Evolutionary conservation across 192 early-diverging fungal genomes (phyloP).

Genomic region (Coemansia sp.): DNA sequence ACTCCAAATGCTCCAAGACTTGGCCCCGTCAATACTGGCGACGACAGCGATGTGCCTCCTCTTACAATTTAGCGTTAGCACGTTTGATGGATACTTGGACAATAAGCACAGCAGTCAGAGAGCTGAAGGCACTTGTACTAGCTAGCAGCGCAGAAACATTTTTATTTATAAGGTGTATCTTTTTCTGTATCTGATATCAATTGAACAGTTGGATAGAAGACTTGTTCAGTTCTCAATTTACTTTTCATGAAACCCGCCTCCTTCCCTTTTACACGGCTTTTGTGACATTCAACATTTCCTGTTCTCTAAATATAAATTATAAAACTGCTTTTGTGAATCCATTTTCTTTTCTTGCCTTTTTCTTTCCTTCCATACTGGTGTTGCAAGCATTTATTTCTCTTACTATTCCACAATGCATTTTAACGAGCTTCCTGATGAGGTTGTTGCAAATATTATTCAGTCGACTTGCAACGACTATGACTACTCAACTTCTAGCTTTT

Average conservation of each 20-base stretch:
- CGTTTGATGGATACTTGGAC: not conserved
- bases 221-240: no score
- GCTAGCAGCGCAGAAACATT: not conserved
- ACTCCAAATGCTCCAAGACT: not conserved
- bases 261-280: no score
- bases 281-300: no score
- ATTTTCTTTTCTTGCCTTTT: not conserved
- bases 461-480: not conserved
- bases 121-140: no score
- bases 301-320: no score
- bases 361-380: not conserved
- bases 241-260: no score
- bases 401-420: not conserved
- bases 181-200: no score
- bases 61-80: not conserved
- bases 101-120: no score
- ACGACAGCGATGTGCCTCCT: constrained; percentile 4
- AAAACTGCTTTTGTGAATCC: no score
- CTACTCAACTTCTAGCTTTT: not conserved
- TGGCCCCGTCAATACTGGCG: constrained; percentile 1
- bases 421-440: not conserved
- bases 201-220: no score
- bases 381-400: not conserved
- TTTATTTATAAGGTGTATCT: no score
- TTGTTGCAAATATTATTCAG: not conserved